A percentile compares a stretch with the other conserved stretches of the same genome.
These are phyloP conservation scores for Aleurites moluccanus DNA, from an alignment of 441 rosid species.

Conservation along the genomic window DNA sequence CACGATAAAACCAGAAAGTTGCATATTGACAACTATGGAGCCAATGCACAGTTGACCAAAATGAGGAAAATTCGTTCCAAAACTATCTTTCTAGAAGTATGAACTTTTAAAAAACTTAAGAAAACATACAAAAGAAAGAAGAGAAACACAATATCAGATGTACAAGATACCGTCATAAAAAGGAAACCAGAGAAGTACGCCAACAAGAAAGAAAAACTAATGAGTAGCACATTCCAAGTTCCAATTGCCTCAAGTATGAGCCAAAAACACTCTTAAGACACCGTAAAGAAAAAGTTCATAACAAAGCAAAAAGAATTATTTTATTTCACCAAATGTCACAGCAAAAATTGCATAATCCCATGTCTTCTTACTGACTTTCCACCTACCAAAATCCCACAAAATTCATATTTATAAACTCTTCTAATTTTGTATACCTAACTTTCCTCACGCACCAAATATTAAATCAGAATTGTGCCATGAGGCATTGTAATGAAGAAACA, in stretches of 20 bases:
- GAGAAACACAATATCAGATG: background rate
- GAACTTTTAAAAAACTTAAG: background rate
- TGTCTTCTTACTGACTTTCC: background rate
- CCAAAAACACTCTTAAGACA: background rate
- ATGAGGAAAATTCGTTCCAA: slow-evolving; percentile 1
- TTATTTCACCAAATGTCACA: background rate
- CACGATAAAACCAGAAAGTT: background rate
- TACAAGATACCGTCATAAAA: background rate
- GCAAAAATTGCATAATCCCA: background rate
- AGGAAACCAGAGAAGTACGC: background rate
- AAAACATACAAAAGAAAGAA: background rate
- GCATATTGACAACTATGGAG: slow-evolving; percentile 11
- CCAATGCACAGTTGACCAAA: background rate
- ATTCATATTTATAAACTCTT: background rate
- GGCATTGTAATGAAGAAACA: background rate
- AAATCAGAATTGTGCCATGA: background rate
- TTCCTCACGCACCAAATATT: background rate
- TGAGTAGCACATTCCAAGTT: background rate
- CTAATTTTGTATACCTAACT: background rate
- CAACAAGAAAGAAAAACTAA: background rate
- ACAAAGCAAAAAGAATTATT: background rate
- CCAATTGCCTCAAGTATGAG: background rate
- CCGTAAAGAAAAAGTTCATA: background rate
- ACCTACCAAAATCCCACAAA: background rate
- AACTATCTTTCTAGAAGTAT: background rate